Evolutionary conservation across 148 eudicot species (phyloP).

Genomic region (Rhododendron williamsianum): DNA sequence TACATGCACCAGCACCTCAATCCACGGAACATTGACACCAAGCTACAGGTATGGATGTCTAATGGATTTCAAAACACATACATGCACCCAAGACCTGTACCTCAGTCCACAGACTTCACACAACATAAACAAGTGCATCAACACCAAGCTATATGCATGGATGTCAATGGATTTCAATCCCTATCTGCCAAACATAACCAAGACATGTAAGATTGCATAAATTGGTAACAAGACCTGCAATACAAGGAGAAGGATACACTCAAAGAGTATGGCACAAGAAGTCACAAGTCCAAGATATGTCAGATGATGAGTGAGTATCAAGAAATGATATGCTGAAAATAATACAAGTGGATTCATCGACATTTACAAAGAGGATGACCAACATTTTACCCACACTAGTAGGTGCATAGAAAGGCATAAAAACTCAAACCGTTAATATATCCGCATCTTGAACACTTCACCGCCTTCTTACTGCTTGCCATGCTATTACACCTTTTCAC

Average conservation of each 20-base stretch:
- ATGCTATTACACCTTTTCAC: slow-evolving; percentile 53
- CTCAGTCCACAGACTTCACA: not conserved
- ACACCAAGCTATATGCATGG: not conserved
- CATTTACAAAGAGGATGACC: not conserved
- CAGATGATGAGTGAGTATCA: not conserved
- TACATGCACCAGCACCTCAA: not conserved
- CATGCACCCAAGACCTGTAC: not conserved
- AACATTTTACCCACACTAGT: not conserved
- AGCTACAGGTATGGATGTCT: not conserved
- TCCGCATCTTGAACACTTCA: slow-evolving; percentile 71
- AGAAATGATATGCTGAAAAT: not conserved
- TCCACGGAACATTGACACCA: not conserved
- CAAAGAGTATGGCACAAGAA: not conserved
- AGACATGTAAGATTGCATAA: not conserved
- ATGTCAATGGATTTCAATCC: not conserved
- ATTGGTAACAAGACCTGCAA: not conserved
- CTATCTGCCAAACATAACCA: not conserved
- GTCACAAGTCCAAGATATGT: not conserved
- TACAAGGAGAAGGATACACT: not conserved
- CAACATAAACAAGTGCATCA: not conserved
- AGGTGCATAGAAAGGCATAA: not conserved
- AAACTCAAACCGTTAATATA: slow-evolving; percentile 61
- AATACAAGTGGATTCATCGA: not conserved
- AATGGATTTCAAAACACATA: not conserved
- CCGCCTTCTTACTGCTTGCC: slow-evolving; percentile 33